These are phyloP conservation scores for Hymenoscyphus infarciens DNA, from an alignment of 2,329 filamentous ascomycete genomes.

Conservation along the genomic window DNA sequence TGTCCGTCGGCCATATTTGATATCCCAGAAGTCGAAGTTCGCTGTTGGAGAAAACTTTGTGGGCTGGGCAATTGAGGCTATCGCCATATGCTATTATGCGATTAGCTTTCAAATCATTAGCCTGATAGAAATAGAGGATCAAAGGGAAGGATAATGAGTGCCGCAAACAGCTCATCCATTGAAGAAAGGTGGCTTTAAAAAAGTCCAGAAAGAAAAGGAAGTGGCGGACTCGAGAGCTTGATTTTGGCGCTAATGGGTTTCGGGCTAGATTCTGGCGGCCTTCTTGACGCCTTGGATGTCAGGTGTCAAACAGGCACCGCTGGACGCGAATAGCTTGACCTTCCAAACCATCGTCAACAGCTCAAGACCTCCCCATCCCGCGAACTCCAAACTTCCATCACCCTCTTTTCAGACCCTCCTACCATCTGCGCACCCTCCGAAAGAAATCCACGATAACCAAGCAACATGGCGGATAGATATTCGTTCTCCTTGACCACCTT, in stretches of 20 bases:
- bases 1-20: slow-evolving; percentile 13
- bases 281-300: slow-evolving; percentile 7
- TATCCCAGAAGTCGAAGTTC: neutral
- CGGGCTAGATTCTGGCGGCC: neutral
- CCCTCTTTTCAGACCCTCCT: slow-evolving; percentile 6
- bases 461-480: slow-evolving; percentile 91
- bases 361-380: slow-evolving; percentile 21
- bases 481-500: slow-evolving; percentile 99
- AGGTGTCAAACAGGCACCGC: slow-evolving; percentile 15
- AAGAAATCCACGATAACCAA: slow-evolving; percentile 18
- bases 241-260: slow-evolving; percentile 2
- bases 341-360: slow-evolving; percentile 21
- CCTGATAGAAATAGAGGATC: slow-evolving; percentile 9
- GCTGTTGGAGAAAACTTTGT: neutral
- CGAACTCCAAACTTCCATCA: slow-evolving; percentile 12
- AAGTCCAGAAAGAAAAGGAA: slow-evolving; percentile 22
- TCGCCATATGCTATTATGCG: neutral
- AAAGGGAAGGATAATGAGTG: slow-evolving; percentile 10
- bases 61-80: neutral
- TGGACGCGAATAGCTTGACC: slow-evolving; percentile 28
- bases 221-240: neutral
- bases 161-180: neutral
- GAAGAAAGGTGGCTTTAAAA: neutral
- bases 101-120: slow-evolving; percentile 1
- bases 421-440: slow-evolving; percentile 4